Conservation (phyloP, 371 early-diverging fungal genomes). For the Lichtheimia ramosa region DNA sequence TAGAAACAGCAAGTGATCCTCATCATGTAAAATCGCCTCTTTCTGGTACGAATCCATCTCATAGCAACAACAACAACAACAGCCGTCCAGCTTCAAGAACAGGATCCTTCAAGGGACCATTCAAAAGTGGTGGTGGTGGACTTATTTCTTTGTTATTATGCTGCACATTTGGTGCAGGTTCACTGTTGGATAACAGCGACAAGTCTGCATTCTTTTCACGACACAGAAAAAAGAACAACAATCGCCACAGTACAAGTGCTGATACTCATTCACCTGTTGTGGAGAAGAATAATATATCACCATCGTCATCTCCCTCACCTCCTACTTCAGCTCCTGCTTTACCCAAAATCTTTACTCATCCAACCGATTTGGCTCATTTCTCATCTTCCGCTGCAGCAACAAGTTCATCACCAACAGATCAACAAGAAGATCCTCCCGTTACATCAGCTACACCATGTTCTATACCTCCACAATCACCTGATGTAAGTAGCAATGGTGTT, state of each 20-base stretch:
- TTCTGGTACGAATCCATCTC: neutral
- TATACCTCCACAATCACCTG: constrained; percentile 12
- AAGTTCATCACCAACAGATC: neutral
- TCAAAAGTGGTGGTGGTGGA: constrained; percentile 9
- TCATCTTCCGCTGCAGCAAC: constrained; percentile 1
- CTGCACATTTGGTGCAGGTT: constrained; percentile 17
- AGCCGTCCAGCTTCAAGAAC: constrained; percentile 7
- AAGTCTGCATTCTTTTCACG: constrained; percentile 6
- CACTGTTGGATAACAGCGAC: constrained; percentile 10
- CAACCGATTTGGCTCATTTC: constrained; percentile 6
- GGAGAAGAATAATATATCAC: neutral
- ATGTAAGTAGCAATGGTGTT: constrained; percentile 3
- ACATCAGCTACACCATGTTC: constrained; percentile 9
- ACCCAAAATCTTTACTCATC: constrained; percentile 9
- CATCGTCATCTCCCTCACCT: neutral
- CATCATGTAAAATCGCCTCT: constrained; percentile 10
- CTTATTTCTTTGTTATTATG: constrained; percentile 21
- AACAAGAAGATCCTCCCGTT: neutral
- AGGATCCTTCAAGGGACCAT: constrained; percentile 7
- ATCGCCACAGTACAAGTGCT: neutral
- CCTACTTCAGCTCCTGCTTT: constrained; percentile 1
- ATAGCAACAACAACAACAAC: neutral
- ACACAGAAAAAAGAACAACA: constrained; percentile 5
- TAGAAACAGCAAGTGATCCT: constrained; percentile 2
- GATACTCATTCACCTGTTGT: neutral